Evolutionary conservation across 2,329 filamentous ascomycete genomes (phyloP).

Genomic region (Venturia asperata): DNA sequence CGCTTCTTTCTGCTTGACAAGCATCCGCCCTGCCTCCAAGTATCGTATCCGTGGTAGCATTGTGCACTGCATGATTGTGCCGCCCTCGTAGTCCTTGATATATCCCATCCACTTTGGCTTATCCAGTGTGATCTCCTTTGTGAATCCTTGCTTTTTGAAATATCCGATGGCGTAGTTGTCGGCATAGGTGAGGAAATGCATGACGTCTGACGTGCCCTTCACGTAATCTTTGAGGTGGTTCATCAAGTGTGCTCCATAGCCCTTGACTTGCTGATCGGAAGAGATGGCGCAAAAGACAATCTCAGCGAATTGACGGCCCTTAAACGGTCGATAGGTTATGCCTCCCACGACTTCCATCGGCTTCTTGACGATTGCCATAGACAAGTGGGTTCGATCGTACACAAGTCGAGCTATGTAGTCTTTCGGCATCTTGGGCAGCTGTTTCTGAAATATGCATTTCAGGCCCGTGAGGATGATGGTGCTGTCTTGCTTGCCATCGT

Average conservation of each 20-base stretch:
- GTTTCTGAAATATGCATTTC: conserved; percentile 98
- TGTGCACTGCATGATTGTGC: conserved; percentile 97
- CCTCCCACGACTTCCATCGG: conserved; percentile 87
- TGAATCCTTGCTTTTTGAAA: conserved; percentile 98
- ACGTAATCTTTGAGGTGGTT: conserved; percentile 97
- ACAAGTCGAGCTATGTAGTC: conserved; percentile 97
- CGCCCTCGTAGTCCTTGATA: conserved; percentile 98
- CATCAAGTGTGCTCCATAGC: conserved; percentile 97
- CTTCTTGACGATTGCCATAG: conserved; percentile 95
- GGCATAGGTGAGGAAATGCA: conserved; percentile 98
- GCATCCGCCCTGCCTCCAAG: conserved; percentile 84
- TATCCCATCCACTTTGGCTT: conserved; percentile 96
- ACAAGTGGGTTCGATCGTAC: conserved; percentile 92
- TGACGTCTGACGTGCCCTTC: conserved; percentile 90
- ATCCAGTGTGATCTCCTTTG: conserved; percentile 93
- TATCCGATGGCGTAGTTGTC: conserved; percentile 99
- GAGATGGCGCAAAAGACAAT: conserved; percentile 98
- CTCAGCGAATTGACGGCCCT: conserved; percentile 85
- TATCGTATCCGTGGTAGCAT: conserved; percentile 96
- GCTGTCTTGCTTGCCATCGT: conserved; percentile 80
- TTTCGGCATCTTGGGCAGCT: conserved; percentile 98
- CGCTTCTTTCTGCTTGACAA: conserved; percentile 93
- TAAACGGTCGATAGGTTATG: conserved; percentile 94
- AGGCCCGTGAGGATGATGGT: conserved; percentile 91
- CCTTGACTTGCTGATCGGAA: conserved; percentile 96